Conservation (phyloP, 495 filamentous ascomycete genomes). For the Sporormia fimetaria region DNA sequence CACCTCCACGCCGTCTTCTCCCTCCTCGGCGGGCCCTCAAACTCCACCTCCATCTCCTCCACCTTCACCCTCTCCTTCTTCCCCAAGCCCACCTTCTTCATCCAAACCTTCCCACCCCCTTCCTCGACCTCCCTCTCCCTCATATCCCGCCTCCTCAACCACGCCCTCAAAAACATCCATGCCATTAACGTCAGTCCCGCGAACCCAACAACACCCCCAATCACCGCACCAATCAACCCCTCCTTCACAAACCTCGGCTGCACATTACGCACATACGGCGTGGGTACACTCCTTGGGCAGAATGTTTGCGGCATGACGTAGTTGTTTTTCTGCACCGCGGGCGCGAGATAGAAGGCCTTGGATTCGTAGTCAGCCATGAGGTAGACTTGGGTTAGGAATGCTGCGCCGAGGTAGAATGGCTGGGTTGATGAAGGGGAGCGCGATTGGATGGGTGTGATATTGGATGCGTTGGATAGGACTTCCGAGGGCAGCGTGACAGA, state of each 20-base stretch:
- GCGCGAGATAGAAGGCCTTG: slow-evolving; percentile 28
- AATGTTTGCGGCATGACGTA: slow-evolving; percentile 27
- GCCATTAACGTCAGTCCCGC: slow-evolving; percentile 11
- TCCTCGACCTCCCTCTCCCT: slow-evolving; percentile 11
- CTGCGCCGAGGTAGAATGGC: slow-evolving; percentile 28
- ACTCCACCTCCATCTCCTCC: slow-evolving; percentile 14
- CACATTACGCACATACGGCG: slow-evolving; percentile 14
- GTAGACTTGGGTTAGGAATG: slow-evolving; percentile 30
- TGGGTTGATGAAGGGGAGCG: slow-evolving; percentile 8
- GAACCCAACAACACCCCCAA: slow-evolving; percentile 29
- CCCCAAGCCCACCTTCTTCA: slow-evolving; percentile 9
- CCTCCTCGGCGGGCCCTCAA: slow-evolving; percentile 18
- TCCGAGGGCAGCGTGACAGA: slow-evolving; percentile 26
- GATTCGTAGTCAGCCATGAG: slow-evolving; percentile 31
- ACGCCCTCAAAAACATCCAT: slow-evolving; percentile 8
- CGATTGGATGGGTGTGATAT: slow-evolving; percentile 25
- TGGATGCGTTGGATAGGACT: slow-evolving; percentile 21
- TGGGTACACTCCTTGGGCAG: slow-evolving; percentile 24
- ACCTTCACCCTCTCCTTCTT: slow-evolving; percentile 15
- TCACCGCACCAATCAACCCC: slow-evolving; percentile 27
- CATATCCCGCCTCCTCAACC: slow-evolving; percentile 3
- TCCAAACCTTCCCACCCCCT: slow-evolving; percentile 7
- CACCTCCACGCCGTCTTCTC: slow-evolving; percentile 15
- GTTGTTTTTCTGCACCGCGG: slow-evolving; percentile 23
- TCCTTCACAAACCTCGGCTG: slow-evolving; percentile 13